Evolutionary conservation across 345 rosid genomes (phyloP).

Genomic region (Cardiospermum halicacabum): DNA sequence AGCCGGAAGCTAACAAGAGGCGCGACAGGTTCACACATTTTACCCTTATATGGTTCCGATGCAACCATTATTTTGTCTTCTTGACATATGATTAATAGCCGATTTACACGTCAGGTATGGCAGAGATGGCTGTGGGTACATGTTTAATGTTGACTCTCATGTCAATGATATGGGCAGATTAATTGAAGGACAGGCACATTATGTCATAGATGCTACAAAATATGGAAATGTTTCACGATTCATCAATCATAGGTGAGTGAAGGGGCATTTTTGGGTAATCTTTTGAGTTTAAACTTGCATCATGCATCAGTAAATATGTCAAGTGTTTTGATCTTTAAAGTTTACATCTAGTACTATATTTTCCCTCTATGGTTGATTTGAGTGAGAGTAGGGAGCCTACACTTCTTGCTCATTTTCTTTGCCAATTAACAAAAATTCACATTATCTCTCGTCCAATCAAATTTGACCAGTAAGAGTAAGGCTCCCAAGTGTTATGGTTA

Average conservation of each 20-base stretch:
- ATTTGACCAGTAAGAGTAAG: too few species aligned
- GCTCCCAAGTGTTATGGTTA: too few species aligned
- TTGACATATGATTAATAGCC: constrained; percentile 1
- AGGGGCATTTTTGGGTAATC: not conserved
- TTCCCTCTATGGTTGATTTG: too few species aligned
- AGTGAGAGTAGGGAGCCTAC: too few species aligned
- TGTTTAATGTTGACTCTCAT: constrained; percentile 58
- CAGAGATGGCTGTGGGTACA: constrained; percentile 51
- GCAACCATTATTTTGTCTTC: not conserved
- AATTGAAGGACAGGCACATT: constrained; percentile 54
- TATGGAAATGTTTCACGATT: constrained; percentile 83
- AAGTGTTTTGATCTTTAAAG: not conserved
- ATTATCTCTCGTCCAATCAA: too few species aligned
- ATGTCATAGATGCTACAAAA: constrained; percentile 72
- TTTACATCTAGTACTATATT: not conserved
- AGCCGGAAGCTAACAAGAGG: constrained; percentile 61
- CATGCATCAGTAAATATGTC: not conserved
- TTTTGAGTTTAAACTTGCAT: constrained; percentile 5
- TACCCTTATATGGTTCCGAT: constrained; percentile 3
- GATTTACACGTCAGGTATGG: constrained; percentile 47
- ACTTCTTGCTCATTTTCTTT: too few species aligned
- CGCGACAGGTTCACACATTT: constrained; percentile 46
- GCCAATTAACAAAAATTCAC: too few species aligned
- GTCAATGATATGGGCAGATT: constrained; percentile 83
- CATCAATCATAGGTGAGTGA: constrained; percentile 88